Base-by-base conservation (phyloP, 2,329 filamentous ascomycete species). In the Lasiodiplodia sp. region DNA sequence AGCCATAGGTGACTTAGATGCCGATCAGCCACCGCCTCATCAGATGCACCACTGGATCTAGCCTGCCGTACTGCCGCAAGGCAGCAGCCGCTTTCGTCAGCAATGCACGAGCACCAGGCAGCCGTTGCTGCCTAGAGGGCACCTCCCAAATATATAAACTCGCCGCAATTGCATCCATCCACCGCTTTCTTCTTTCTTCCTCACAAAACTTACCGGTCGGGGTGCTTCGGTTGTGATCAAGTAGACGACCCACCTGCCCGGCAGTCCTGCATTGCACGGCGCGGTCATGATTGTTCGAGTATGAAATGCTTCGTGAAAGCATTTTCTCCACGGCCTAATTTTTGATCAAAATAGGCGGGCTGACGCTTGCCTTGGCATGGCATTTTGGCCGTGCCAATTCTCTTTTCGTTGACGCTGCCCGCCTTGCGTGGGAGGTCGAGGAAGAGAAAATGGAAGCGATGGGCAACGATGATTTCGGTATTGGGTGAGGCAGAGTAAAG, bases 341-440 rank as follows among this genome's bases (percentile, higher is more conserved):
- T 63, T 63, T 63, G 25, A 44, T 44, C 16, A 2, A n/a, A 44
- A 44, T 8, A 18, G 40, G 6, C 16, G 40, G 16, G 18, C 18
- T n/a, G 10, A n/a, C 4, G n/a, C 55, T 16, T 12, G 23, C 18
- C 8, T 14, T 21, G 31, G 55, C n/a, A 34, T 18, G 55, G 21
- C 31, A 18, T 21, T 12, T 16, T 14, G 18, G 55, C 28, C 7
- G 38, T 25, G 58, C 6, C 49, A 6, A 21, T 2, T 34, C 18
- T 47, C 44, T 63, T 49, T 63, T 63, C 58, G 38, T 63, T 63
- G 25, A 63, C 16, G 25, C 40, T 63, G 16, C 28, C 28, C 58
- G 40, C 58, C 38, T 21, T 63, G 58, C 40, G 58, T 12, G 44
- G 58, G 16, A 34, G 8, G 18, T 63, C 21, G 25, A 49, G 58